Conservation (phyloP, 768 basidiomycete genomes). For the Ramaria sp. region DNA sequence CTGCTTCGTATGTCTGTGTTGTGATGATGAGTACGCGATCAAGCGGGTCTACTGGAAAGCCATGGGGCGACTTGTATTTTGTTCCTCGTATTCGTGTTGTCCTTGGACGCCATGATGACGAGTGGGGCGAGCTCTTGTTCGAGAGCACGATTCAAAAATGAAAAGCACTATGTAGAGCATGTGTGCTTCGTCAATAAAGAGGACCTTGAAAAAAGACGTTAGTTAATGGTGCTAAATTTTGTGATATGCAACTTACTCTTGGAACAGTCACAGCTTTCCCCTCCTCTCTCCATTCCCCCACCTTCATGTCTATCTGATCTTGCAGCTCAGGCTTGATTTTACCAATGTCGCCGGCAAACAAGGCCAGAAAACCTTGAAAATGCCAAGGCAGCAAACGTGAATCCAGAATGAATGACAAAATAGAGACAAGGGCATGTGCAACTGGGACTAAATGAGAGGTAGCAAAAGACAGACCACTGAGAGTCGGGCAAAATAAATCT, state of each 20-base stretch:
- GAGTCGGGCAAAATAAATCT: not conserved
- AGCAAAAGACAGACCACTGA: too few species aligned
- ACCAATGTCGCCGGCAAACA: constrained; percentile 93
- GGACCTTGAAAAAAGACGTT: constrained; percentile 43
- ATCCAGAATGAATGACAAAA: not conserved
- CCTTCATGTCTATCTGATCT: constrained; percentile 93
- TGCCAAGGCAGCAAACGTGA: not conserved
- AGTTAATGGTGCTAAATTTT: constrained; percentile 2
- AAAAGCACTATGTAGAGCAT: constrained; percentile 99
- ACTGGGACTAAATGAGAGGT: too few species aligned
- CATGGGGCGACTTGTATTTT: constrained; percentile 89
- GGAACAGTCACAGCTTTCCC: constrained; percentile 97
- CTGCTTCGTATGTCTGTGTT: constrained; percentile 74
- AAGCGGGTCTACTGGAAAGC: constrained; percentile 87
- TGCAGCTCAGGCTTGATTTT: constrained; percentile 97
- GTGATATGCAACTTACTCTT: constrained; percentile 47
- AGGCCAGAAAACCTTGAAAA: constrained; percentile 65
- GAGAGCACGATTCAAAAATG: constrained; percentile 92
- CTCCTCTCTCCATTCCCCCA: constrained; percentile 96
- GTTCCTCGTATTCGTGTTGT: constrained; percentile 93
- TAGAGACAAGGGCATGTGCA: not conserved
- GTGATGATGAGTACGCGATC: constrained; percentile 95
- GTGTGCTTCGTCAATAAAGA: constrained; percentile 98
- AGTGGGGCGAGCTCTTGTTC: constrained; percentile 90
- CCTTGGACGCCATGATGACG: constrained; percentile 98